These are phyloP conservation scores for Pythium dissimile DNA, from an alignment of 352 stramenopile genomes.

Conservation along the genomic window DNA sequence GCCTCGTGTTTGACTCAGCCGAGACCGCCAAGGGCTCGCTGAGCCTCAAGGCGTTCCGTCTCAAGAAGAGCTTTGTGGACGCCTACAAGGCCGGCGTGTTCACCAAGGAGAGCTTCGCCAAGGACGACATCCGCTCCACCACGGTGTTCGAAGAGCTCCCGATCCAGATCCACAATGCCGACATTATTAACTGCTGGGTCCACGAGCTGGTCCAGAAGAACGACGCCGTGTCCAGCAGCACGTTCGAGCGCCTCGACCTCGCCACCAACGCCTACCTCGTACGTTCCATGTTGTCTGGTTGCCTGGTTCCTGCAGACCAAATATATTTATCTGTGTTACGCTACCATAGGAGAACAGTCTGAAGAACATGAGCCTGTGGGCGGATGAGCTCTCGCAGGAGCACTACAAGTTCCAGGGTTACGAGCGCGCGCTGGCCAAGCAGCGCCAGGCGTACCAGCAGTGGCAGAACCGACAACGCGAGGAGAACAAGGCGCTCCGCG, in stretches of 20 bases:
- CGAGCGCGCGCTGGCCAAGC: conserved; percentile 83
- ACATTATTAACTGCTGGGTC: conserved; percentile 93
- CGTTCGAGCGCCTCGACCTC: conserved; percentile 95
- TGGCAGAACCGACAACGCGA: conserved; percentile 86
- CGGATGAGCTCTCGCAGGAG: conserved; percentile 96
- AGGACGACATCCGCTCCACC: conserved; percentile 76
- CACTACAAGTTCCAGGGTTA: conserved; percentile 93
- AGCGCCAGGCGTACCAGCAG: conserved; percentile 77
- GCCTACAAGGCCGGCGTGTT: conserved; percentile 86
- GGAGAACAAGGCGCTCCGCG: conserved; percentile 83
- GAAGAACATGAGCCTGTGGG: conserved; percentile 97
- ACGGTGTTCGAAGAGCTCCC: conserved; percentile 96
- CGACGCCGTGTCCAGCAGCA: conserved; percentile 65
- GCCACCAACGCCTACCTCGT: conserved; percentile 93
- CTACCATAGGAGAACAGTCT: conserved; percentile 90
- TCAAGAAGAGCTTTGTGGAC: conserved; percentile 93
- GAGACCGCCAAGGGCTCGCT: conserved; percentile 94
- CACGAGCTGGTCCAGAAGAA: conserved; percentile 78
- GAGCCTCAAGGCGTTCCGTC: conserved; percentile 93
- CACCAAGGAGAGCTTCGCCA: conserved; percentile 83
- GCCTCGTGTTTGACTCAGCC: conserved; percentile 97
- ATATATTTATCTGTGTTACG: conserved; percentile 16
- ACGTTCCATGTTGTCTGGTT: no score
- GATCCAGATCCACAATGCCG: conserved; percentile 94
- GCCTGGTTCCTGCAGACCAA: neutral